Base-by-base conservation (phyloP, 116 monocot species). In the Trichopus zeylanicus region DNA sequence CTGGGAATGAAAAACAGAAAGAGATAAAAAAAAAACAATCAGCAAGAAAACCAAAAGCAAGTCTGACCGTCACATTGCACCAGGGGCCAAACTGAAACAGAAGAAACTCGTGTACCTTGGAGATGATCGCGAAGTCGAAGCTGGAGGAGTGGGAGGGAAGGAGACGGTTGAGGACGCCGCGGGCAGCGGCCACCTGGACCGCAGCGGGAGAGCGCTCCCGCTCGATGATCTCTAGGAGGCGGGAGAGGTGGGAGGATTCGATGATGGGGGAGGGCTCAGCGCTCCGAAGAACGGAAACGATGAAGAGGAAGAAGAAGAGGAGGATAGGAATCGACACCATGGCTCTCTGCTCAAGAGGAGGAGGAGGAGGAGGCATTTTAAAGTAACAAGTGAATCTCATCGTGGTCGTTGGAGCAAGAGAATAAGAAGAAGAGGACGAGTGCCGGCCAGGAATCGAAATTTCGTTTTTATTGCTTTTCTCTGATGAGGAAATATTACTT, bases 101-200 rank as follows among this genome's bases (percentile, higher is more conserved):
- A 29, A 55, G 0, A n/a, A 27, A 29, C 11, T n/a, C 15, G 26
- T 6, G 19, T 29, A 79, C 81, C 81, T 69, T 73, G 13, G 76
- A 47, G 51, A 81, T 46, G 81, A 81, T 69, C 53, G 59, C 15
- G 62, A 81, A 76, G 3, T 73, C 58, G 57, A 81, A 76, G 62
- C 76, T 76, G 25, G 72, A 61, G 18, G 32, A 30, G 25, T 81
- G 81, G 0, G 76, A 76, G 2, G 81, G 81, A 11, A 81, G 76
- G 54, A 81, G 68, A 29, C 76, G 81, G 23, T 8, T 15, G 2
- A 76, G 81, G 5, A 76, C 20, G 31, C 72, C 68, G 29, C 65
- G 76, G 12, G 57, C 76, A 15, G 76, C 61, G 9, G 64, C 66
- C 60, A 56, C 72, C 48, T 76, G 81, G 4, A 72, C 76, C 11